Evolutionary conservation across 257 asterid species (phyloP).

Genomic region (Coffea canephora): DNA sequence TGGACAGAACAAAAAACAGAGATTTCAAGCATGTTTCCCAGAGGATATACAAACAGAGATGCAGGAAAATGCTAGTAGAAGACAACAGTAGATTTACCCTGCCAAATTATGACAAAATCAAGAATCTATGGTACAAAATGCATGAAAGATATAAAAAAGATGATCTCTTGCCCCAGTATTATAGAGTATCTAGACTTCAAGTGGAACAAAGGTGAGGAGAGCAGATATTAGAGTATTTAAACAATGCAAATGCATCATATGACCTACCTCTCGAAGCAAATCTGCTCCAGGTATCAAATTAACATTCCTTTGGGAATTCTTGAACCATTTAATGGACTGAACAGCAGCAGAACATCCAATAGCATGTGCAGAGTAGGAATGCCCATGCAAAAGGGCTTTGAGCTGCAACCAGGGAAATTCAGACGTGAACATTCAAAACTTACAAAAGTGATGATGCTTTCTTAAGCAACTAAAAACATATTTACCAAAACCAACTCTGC

Average conservation of each 20-base stretch:
- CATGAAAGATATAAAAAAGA: neutral
- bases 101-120: neutral
- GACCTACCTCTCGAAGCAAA: slow-evolving; percentile 73
- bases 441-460: neutral
- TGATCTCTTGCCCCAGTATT: neutral
- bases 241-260: neutral
- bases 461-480: neutral
- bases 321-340: slow-evolving; percentile 89
- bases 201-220: neutral
- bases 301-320: slow-evolving; percentile 52
- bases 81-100: neutral
- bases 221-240: neutral
- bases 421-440: neutral
- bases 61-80: neutral
- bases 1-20: neutral
- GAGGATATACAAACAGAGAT: neutral
- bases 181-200: neutral
- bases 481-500: neutral
- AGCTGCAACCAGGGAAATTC: slow-evolving; percentile 55
- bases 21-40: neutral
- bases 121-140: neutral
- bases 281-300: slow-evolving; percentile 56
- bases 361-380: slow-evolving; percentile 95
- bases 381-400: slow-evolving; percentile 94
- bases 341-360: slow-evolving; percentile 91